These are phyloP conservation scores for Esteya vermicola DNA, from an alignment of 2,329 filamentous ascomycete genomes.

Conservation along the genomic window DNA sequence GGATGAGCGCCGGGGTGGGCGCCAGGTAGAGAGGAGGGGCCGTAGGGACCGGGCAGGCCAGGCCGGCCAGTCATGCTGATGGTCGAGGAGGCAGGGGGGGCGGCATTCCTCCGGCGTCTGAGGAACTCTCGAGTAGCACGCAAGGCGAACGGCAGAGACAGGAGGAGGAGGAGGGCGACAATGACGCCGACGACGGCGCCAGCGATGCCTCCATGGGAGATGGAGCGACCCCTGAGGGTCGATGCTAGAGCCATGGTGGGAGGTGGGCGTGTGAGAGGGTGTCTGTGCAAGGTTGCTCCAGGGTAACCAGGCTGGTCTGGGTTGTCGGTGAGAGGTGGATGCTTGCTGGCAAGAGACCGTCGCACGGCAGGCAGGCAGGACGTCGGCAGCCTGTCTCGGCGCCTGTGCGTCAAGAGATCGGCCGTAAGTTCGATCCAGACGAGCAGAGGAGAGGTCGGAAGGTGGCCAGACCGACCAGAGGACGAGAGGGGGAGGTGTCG, in stretches of 20 bases:
- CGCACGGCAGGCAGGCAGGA: no score
- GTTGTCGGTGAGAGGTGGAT: no score
- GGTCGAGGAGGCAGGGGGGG: background rate
- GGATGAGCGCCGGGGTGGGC: no score
- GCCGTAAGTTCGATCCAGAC: background rate
- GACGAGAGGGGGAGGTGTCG: no score
- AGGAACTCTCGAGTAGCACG: slow-evolving; percentile 14
- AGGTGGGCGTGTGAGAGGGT: background rate
- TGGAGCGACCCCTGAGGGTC: slow-evolving; percentile 5
- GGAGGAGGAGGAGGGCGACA: slow-evolving; percentile 17
- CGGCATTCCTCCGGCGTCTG: slow-evolving; percentile 8
- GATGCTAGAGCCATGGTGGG: slow-evolving; percentile 6
- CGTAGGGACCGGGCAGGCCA: no score
- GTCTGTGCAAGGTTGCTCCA: background rate
- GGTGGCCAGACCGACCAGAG: no score
- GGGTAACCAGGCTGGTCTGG: no score
- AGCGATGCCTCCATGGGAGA: slow-evolving; percentile 19
- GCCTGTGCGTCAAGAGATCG: background rate
- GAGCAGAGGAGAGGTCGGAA: background rate
- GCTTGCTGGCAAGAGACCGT: no score
- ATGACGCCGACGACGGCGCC: slow-evolving; percentile 20
- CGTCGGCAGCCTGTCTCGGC: background rate
- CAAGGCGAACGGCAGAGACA: slow-evolving; percentile 18
- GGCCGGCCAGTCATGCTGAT: background rate
- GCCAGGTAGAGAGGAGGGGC: no score